phyloP scores from a whole-genome alignment of 306 rosid genomes.

The Alnus glutinosa region DNA sequence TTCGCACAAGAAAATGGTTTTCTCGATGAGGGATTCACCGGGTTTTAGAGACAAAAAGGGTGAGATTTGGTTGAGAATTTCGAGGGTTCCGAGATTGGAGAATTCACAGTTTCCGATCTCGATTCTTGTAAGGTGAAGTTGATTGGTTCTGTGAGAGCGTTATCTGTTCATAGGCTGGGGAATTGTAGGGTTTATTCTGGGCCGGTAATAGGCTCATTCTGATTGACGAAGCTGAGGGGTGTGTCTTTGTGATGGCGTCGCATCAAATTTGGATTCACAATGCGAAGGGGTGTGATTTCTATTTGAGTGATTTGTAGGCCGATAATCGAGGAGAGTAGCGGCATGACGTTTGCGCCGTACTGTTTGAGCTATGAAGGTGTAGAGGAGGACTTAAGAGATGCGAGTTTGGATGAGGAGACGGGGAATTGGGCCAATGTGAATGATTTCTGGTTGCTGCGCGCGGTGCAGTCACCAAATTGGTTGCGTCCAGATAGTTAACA shows the following conservation, averaged over 20 bases:
- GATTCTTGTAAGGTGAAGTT: slow-evolving; percentile 83
- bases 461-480: slow-evolving; percentile 86
- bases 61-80: slow-evolving; percentile 50
- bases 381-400: slow-evolving; percentile 59
- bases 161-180: slow-evolving; percentile 68
- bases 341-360: slow-evolving; percentile 73
- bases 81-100: slow-evolving; percentile 61
- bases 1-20: slow-evolving; percentile 22
- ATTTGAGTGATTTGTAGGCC: slow-evolving; percentile 89
- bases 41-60: slow-evolving; percentile 58
- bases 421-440: slow-evolving; percentile 85
- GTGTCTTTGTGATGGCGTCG: slow-evolving; percentile 65
- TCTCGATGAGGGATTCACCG: slow-evolving; percentile 46
- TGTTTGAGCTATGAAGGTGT: slow-evolving; percentile 68
- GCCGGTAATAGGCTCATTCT: slow-evolving; percentile 66
- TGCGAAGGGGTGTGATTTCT: slow-evolving; percentile 64
- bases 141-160: slow-evolving; percentile 60
- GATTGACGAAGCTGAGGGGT: slow-evolving; percentile 69
- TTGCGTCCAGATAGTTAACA: slow-evolving; percentile 39
- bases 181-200: slow-evolving; percentile 64
- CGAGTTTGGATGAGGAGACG: slow-evolving; percentile 58
- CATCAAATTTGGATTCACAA: slow-evolving; percentile 89
- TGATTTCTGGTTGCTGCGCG: slow-evolving; percentile 79
- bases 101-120: slow-evolving; percentile 71
- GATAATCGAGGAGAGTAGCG: slow-evolving; percentile 62